A percentile compares a stretch with the other conserved stretches of the same genome.
Conservation (phyloP, 2,329 filamentous ascomycete species). For the Pseudogymnoascus verrucosus region DNA sequence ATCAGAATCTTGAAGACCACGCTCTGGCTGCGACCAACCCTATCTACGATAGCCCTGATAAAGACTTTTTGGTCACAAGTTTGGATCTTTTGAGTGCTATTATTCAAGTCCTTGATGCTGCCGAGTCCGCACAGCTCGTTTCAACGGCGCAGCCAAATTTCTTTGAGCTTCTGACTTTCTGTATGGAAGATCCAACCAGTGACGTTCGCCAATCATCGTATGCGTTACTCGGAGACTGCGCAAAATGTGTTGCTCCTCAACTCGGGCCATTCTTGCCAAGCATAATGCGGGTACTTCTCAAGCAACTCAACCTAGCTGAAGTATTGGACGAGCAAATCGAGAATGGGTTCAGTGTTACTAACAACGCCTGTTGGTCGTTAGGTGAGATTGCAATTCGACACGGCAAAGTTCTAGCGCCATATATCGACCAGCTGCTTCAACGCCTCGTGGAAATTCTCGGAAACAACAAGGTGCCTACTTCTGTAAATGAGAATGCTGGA, state of each 20-base stretch:
- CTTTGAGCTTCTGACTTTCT: constrained; percentile 84
- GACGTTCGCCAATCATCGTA: constrained; percentile 96
- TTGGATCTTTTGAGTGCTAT: constrained; percentile 88
- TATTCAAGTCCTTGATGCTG: constrained; percentile 74
- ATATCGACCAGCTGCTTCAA: constrained; percentile 67
- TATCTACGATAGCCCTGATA: constrained; percentile 70
- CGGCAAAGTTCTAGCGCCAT: constrained; percentile 66
- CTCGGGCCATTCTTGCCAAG: constrained; percentile 65
- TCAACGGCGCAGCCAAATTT: constrained; percentile 69
- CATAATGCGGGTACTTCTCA: constrained; percentile 74
- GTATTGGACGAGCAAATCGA: constrained; percentile 74
- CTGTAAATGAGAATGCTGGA: constrained; percentile 86
- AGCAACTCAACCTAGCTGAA: constrained; percentile 75
- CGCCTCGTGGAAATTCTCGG: constrained; percentile 75
- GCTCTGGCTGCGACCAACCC: constrained; percentile 61
- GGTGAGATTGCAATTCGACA: constrained; percentile 85
- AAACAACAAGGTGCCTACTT: constrained; percentile 76
- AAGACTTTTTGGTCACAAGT: constrained; percentile 94
- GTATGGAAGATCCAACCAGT: constrained; percentile 84
- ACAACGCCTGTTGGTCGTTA: constrained; percentile 96
- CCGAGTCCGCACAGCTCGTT: constrained; percentile 70
- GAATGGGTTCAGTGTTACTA: constrained; percentile 82
- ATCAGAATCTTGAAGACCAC: constrained; percentile 78
- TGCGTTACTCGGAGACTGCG: constrained; percentile 86
- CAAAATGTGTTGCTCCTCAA: constrained; percentile 82